Conservation (phyloP, 2,329 filamentous ascomycete genomes). For the Lasiodiplodia citricola region DNA sequence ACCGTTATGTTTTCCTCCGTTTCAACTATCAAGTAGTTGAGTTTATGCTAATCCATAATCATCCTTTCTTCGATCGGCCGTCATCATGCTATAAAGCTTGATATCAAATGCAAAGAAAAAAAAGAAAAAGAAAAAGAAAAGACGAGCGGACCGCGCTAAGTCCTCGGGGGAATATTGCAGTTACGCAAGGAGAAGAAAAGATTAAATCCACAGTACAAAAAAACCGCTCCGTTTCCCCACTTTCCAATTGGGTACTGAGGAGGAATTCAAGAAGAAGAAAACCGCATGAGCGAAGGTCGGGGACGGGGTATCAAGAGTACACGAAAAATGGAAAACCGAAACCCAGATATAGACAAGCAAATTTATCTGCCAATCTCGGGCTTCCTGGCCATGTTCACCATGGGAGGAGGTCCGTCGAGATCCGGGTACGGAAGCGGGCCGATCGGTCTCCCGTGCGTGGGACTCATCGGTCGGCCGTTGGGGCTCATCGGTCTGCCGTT, state of each 20-base stretch:
- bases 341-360: neutral
- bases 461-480: constrained; percentile 24
- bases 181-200: neutral
- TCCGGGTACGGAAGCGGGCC: constrained; percentile 75
- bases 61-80: neutral
- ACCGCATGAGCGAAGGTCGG: neutral
- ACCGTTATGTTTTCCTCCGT: neutral
- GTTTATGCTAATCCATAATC: neutral
- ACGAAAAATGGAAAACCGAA: neutral
- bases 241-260: neutral
- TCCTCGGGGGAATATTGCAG: neutral
- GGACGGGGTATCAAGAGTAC: neutral
- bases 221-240: neutral
- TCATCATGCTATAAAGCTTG: neutral
- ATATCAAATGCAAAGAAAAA: neutral
- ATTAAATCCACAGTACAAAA: neutral
- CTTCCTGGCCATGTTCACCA: constrained; percentile 85
- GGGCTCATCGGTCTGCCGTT: constrained; percentile 33
- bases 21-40: neutral
- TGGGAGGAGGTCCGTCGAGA: constrained; percentile 79
- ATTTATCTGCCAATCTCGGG: constrained; percentile 64
- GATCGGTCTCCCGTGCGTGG: constrained; percentile 37
- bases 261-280: neutral
- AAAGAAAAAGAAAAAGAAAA: neutral
- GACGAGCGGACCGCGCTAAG: neutral